Base-by-base conservation (phyloP, 2,329 filamentous ascomycete species). In the Acrocalymma vagum region DNA sequence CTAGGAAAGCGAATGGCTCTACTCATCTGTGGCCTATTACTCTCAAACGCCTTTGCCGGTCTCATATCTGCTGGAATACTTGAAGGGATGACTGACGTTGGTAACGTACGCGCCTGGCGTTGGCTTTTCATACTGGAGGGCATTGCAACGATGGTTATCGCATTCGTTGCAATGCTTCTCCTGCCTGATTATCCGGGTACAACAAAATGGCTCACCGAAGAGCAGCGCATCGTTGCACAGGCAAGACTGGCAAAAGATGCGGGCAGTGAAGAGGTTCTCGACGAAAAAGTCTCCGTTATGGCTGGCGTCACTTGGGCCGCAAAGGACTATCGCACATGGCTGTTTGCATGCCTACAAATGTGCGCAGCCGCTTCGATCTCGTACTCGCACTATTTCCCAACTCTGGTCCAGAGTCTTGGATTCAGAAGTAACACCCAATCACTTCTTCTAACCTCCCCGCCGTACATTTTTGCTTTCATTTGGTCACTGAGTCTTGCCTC, bases 401-500 rank as follows among this genome's bases (percentile, higher is more conserved):
- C 51, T 14, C 63, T 81, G 22, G 77, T 75, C 2, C 43, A 59
- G 22, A 76, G 74, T 0, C 65, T 81, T 9, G 66, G 69, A 14
- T 75, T 73, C 51, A 44, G 32, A 14, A 58, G 45, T 50, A 47
- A 68, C 10, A 73, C 66, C 25, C 63, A 74, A 32, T 75, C 76
- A 0, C 66, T 81, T 11, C 64, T 81, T 8, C 72, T 81, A 3
- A 75, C 76, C 8, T 78, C 78, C 0, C 78, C 78, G 1, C 78
- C 78, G 0, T 81, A 81, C 55, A 55, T 80, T 35, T 78, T 81
- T 56, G 77, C 78, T 62, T 74, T 78, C 16, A 73, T 85, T 16
- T 48, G 38, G 31, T 16, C 31, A 10, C 21, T 30, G 9, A 15
- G 10, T 9, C 16, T 42, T 9, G 39, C 39, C 4, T 29, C 11